phyloP scores from a whole-genome alignment of 2,329 filamentous ascomycete genomes.

The Scedosporium dehoogii region DNA sequence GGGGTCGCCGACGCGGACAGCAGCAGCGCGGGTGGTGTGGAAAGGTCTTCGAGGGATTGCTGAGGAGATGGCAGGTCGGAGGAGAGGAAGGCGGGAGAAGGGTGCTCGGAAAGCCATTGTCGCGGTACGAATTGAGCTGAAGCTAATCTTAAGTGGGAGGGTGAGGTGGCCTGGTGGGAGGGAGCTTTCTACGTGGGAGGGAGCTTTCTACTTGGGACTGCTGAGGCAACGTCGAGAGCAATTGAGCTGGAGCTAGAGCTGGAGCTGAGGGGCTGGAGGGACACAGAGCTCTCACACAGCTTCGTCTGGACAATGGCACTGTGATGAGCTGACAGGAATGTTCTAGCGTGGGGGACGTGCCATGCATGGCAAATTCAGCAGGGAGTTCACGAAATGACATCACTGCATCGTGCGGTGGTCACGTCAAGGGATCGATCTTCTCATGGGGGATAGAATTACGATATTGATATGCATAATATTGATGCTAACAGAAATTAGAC shows the following conservation, averaged over 20 bases:
- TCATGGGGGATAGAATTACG: too few relatives aligned
- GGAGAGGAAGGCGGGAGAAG: constrained; percentile 1
- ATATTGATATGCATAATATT: too few relatives aligned
- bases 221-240: neutral
- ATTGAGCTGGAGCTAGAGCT: too few relatives aligned
- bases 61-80: neutral
- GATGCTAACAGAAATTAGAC: too few relatives aligned
- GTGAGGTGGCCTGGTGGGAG: neutral
- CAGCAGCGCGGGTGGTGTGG: constrained; percentile 48
- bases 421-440: neutral
- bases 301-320: too few relatives aligned
- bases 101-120: constrained; percentile 4
- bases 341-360: neutral
- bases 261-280: too few relatives aligned
- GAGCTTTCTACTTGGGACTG: neutral
- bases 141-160: neutral
- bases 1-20: constrained; percentile 68
- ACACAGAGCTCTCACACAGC: too few relatives aligned
- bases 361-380: neutral
- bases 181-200: neutral
- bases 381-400: neutral
- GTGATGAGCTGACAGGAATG: neutral
- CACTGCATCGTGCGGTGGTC: neutral
- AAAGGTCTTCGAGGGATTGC: constrained; percentile 34
- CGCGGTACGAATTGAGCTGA: neutral